phyloP scores from a whole-genome alignment of 2,329 filamentous ascomycete species.

The Pseudogymnoascus sp. region DNA sequence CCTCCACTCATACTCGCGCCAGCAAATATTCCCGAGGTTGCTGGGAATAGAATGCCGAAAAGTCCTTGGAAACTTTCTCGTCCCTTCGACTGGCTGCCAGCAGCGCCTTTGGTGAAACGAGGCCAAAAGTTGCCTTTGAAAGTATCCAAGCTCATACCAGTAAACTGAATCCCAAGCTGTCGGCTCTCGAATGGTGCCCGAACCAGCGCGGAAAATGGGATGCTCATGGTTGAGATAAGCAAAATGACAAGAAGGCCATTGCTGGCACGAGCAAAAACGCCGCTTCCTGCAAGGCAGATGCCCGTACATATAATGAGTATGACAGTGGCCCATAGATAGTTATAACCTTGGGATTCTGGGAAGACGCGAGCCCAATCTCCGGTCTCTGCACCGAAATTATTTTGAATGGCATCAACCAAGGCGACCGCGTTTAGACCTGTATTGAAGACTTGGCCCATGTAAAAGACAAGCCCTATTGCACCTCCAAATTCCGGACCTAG shows the following conservation, averaged over 20 bases:
- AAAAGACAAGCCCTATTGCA: slow-evolving; percentile 81
- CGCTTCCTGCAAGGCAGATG: slow-evolving; percentile 71
- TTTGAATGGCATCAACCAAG: slow-evolving; percentile 70
- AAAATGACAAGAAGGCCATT: slow-evolving; percentile 67
- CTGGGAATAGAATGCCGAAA: slow-evolving; percentile 78
- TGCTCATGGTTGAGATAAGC: slow-evolving; percentile 66
- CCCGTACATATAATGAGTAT: slow-evolving; percentile 63
- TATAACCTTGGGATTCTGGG: slow-evolving; percentile 65
- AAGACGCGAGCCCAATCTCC: slow-evolving; percentile 53
- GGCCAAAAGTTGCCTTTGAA: slow-evolving; percentile 68
- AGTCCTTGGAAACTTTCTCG: slow-evolving; percentile 68
- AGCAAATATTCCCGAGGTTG: slow-evolving; percentile 50
- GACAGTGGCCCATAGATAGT: slow-evolving; percentile 66
- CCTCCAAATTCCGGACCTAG: slow-evolving; percentile 84
- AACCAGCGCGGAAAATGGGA: slow-evolving; percentile 68
- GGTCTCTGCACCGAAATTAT: slow-evolving; percentile 57
- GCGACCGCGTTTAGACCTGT: slow-evolving; percentile 82
- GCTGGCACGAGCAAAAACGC: slow-evolving; percentile 71
- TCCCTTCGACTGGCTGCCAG: slow-evolving; percentile 52
- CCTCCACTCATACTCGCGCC: slow-evolving; percentile 81
- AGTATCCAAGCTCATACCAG: slow-evolving; percentile 63
- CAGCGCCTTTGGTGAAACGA: slow-evolving; percentile 50
- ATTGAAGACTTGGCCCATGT: slow-evolving; percentile 81
- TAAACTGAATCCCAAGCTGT: slow-evolving; percentile 61
- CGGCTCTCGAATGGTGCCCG: slow-evolving; percentile 58